These are phyloP conservation scores for Lactarius deliciosus DNA, from an alignment of 768 basidiomycete genomes.

Conservation along the genomic window DNA sequence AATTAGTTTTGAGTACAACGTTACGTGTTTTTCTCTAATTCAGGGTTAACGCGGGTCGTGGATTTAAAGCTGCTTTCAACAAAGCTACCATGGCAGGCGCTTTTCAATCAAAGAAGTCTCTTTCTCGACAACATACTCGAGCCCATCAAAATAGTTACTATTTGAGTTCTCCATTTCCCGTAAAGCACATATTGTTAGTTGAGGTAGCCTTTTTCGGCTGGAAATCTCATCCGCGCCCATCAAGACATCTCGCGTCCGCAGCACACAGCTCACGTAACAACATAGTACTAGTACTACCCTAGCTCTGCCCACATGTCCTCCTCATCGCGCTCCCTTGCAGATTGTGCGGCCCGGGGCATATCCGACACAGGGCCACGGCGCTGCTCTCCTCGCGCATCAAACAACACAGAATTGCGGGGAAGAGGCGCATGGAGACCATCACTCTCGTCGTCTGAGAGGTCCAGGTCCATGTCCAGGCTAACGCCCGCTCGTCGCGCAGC, in stretches of 20 bases:
- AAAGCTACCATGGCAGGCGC: not conserved
- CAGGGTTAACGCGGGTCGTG: not conserved
- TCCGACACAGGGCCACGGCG: constrained; percentile 42
- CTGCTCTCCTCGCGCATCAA: constrained; percentile 53
- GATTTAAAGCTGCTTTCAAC: not conserved
- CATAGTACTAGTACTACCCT: constrained; percentile 31
- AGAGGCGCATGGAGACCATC: constrained; percentile 56
- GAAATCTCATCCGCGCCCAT: no score
- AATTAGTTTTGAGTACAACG: no score
- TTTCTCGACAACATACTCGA: not conserved
- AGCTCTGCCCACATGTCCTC: constrained; percentile 72
- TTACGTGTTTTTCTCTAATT: not conserved
- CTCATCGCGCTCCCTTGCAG: constrained; percentile 54
- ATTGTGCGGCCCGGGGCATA: constrained; percentile 62
- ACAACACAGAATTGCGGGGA: constrained; percentile 59
- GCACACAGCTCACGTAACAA: not conserved
- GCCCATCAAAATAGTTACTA: not conserved
- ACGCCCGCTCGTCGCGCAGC: constrained; percentile 65
- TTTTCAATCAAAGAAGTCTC: constrained; percentile 1
- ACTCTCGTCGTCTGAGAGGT: constrained; percentile 57
- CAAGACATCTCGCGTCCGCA: no score
- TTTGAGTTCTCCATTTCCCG: not conserved
- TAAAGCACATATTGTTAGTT: not conserved
- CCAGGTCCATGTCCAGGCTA: constrained; percentile 69
- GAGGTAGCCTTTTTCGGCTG: not conserved